These are phyloP conservation scores for Hericium erinaceus DNA, from an alignment of 768 basidiomycete genomes.

Conservation along the genomic window DNA sequence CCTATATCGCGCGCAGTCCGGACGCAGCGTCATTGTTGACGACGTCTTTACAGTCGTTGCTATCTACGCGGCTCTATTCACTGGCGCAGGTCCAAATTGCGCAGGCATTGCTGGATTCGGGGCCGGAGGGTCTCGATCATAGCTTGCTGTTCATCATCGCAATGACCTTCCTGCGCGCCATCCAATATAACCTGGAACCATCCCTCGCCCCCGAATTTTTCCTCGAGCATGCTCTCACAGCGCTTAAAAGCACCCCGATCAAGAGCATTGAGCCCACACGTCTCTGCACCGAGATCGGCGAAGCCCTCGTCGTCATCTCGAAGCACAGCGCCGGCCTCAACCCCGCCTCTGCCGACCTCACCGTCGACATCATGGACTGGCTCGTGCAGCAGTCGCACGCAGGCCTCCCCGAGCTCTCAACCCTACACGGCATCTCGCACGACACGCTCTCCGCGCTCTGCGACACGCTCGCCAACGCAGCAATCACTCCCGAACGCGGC, in stretches of 20 bases:
- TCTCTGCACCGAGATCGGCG: conserved; percentile 28
- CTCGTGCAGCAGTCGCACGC: conserved; percentile 28
- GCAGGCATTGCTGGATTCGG: conserved; percentile 20
- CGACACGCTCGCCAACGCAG: conserved; percentile 24
- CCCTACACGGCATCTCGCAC: conserved; percentile 39
- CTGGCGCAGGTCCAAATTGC: conserved; percentile 34
- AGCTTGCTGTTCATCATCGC: conserved; percentile 15
- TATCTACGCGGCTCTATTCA: conserved; percentile 41
- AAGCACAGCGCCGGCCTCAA: conserved; percentile 7
- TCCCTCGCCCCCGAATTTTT: conserved; percentile 16
- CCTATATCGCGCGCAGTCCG: conserved; percentile 30
- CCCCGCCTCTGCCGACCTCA: conserved; percentile 23
- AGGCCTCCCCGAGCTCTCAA: conserved; percentile 32
- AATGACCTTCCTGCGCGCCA: conserved; percentile 18
- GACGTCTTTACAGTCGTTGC: conserved; percentile 33
- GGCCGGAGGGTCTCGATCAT: conserved; percentile 1
- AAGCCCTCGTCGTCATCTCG: conserved; percentile 21
- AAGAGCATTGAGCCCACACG: conserved; percentile 10
- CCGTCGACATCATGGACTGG: conserved; percentile 47
- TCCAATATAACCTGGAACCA: conserved; percentile 10
- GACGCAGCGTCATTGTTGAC: conserved; percentile 36
- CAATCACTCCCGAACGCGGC: conserved; percentile 20
- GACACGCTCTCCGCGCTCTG: conserved; percentile 40
- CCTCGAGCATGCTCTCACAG: conserved; percentile 5
- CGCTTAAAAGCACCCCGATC: conserved; percentile 6